Base-by-base conservation (phyloP, 2,329 filamentous ascomycete species). In the Venturia aucupariae region DNA sequence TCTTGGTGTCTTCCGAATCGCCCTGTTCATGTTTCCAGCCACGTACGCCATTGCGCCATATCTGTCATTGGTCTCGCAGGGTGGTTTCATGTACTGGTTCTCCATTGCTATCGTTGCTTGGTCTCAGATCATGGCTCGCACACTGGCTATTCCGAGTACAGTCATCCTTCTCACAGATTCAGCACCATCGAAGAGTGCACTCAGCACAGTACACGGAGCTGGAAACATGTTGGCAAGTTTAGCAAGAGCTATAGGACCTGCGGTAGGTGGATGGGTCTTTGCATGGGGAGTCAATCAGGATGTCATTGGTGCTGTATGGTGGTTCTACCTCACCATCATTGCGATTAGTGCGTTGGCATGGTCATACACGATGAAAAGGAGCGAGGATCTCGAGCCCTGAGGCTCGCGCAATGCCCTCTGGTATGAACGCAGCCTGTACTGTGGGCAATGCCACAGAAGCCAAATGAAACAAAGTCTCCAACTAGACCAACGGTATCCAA, bases 81-180 rank as follows among this genome's bases (percentile, higher is more conserved):
- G 3, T 22, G 62, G 61, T 13, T 19, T 65, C 24, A 38, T 10
- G n/a, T 38, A 54, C 48, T 65, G 64, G 64, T 17, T 65, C 24
- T 42, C 27, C 24, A 57, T 65, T 44, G 60, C 44, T 0, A 4
- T 57, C n/a, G 44, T 65, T 1, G 38, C 57, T 8, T 64, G 51
- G 35, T 30, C 39, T 2, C 62, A 64, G n/a, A 46, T 64, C 27
- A 51, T 60, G 48, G 27, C 61, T 15, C 64, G 64, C 11, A 65
- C 46, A 24, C 39, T 63, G 70, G 82, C 82, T 0, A 74, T 84
- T 10, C 83, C 83, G 0, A 81, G 81, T 3, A 83, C 80, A 70
- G 83, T 84, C 42, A 84, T 86, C 64, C 72, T 86, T 10, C 75
- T 86, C 54, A 86, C 86, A 68, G 86, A 86, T 69, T 82, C 82